Percentiles rank a stretch among this genome's conserved stretches.
phyloP scores from a whole-genome alignment of 2,329 filamentous ascomycete genomes.

The Trichoderma endophyticum region DNA sequence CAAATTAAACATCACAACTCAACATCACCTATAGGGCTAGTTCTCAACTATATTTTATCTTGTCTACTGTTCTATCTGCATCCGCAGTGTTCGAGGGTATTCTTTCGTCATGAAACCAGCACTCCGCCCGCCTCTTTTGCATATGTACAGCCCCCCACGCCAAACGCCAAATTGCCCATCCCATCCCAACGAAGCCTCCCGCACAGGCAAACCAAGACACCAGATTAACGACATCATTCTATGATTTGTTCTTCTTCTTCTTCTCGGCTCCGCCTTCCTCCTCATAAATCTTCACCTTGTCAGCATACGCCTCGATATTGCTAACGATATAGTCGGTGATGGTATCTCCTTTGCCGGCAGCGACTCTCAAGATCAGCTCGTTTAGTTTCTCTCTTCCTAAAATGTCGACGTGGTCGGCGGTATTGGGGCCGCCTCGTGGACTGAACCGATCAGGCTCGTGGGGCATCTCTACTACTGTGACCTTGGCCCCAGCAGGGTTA shows the following conservation, averaged over 20 bases:
- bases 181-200: not conserved
- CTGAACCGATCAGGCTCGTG: conserved; percentile 93
- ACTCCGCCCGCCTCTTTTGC: conserved; percentile 1
- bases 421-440: conserved; percentile 67
- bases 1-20: not conserved
- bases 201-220: not conserved
- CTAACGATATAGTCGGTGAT: conserved; percentile 77
- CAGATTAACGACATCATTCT: not conserved
- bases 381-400: conserved; percentile 85
- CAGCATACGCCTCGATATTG: conserved; percentile 77
- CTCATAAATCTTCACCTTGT: conserved; percentile 78
- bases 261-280: conserved; percentile 40
- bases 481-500: conserved; percentile 77
- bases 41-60: not conserved
- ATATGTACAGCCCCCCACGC: conserved; percentile 12
- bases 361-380: conserved; percentile 82
- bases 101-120: not conserved
- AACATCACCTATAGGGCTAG: not conserved
- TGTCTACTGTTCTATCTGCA: conserved; percentile 11
- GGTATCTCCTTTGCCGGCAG: conserved; percentile 75
- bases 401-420: conserved; percentile 94
- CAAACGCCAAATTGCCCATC: conserved; percentile 16
- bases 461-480: conserved; percentile 92
- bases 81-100: conserved; percentile 7
- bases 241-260: not conserved